Evolutionary conservation across 1,139 yeast species (phyloP).

Genomic region (Pichia sp.): DNA sequence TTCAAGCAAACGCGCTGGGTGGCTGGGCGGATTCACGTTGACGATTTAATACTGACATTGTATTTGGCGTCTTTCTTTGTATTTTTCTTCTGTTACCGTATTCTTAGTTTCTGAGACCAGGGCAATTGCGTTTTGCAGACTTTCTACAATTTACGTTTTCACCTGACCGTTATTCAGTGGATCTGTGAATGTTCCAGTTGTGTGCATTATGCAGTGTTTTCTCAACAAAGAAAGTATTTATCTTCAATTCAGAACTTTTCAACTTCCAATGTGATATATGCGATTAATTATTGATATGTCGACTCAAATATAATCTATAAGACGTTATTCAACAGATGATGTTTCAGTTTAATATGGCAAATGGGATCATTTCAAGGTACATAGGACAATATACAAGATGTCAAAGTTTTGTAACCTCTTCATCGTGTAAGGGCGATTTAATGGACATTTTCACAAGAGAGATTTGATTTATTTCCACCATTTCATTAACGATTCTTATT

Average conservation of each 20-base stretch:
- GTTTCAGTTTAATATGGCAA: not conserved
- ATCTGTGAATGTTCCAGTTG: not conserved
- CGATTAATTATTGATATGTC: too few species aligned
- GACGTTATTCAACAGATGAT: too few species aligned
- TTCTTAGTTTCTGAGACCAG: not conserved
- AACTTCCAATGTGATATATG: not conserved
- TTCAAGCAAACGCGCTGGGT: too few species aligned
- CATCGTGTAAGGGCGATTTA: slow-evolving; percentile 12
- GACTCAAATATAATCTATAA: not conserved
- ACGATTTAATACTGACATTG: too few species aligned
- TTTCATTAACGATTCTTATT: not conserved
- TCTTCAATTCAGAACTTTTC: not conserved
- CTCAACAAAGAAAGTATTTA: not conserved
- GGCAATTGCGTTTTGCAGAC: not conserved
- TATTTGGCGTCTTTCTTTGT: not conserved
- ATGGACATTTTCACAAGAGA: not conserved
- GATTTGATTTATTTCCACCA: not conserved
- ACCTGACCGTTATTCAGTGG: not conserved
- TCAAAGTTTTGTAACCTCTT: slow-evolving; percentile 6
- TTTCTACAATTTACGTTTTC: slow-evolving; percentile 3
- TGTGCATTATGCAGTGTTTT: not conserved
- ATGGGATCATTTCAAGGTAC: slow-evolving; percentile 15
- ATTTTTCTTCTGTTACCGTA: not conserved
- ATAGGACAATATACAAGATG: slow-evolving; percentile 8
- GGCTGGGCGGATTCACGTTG: too few species aligned